Evolutionary conservation across 306 rosid species (phyloP).

Genomic region (Elaeagnus macrophylla): DNA sequence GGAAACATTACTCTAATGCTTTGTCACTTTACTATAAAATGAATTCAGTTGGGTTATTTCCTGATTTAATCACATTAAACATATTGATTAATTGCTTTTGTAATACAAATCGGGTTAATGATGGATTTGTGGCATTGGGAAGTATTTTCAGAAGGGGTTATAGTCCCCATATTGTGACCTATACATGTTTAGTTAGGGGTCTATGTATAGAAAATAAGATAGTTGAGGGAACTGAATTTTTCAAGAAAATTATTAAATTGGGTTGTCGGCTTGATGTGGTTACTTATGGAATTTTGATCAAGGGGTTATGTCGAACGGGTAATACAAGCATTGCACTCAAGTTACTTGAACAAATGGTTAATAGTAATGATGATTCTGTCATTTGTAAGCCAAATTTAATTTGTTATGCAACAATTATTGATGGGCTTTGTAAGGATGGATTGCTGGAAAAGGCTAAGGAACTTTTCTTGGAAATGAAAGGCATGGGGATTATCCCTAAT

Average conservation of each 20-base stretch:
- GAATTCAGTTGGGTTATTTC: constrained; percentile 12
- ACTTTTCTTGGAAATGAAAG: too few relatives aligned
- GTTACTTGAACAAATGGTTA: constrained; percentile 36
- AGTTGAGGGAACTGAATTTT: constrained; percentile 23
- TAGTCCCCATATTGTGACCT: constrained; percentile 23
- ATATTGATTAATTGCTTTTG: constrained; percentile 36
- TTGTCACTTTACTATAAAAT: background rate
- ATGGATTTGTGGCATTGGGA: constrained; percentile 30
- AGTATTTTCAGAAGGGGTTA: constrained; percentile 29
- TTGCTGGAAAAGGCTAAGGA: too few relatives aligned
- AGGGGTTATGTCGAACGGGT: too few relatives aligned
- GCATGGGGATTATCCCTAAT: too few relatives aligned
- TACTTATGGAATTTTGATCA: constrained; percentile 29
- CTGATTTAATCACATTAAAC: constrained; percentile 19
- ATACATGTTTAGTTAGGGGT: constrained; percentile 31
- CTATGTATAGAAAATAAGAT: constrained; percentile 33
- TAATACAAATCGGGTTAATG: constrained; percentile 18
- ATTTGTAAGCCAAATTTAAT: constrained; percentile 28
- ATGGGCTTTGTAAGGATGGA: constrained; percentile 32
- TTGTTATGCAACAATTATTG: constrained; percentile 25
- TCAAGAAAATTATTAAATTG: constrained; percentile 23
- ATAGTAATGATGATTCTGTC: constrained; percentile 22
- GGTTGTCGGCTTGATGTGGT: constrained; percentile 27
- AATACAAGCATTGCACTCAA: constrained; percentile 21
- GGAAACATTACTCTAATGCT: constrained; percentile 25